Conservation (phyloP, 495 filamentous ascomycete species). For the Haplographium delicatum region DNA sequence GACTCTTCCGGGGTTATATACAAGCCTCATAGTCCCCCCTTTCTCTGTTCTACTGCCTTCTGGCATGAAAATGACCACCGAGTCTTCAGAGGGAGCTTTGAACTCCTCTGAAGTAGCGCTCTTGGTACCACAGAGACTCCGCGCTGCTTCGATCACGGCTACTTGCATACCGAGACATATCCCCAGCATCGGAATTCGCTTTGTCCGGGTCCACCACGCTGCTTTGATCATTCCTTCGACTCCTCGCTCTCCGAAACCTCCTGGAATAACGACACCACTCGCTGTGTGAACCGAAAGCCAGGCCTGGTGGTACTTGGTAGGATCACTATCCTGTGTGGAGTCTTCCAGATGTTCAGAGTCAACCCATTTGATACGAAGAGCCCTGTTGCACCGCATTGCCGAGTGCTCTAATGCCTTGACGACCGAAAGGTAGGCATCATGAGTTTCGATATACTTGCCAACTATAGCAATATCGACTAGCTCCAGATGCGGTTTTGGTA, state of each 20-base stretch:
- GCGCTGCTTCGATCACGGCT: conserved; percentile 86
- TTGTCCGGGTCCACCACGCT: conserved; percentile 75
- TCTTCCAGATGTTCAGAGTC: conserved; percentile 80
- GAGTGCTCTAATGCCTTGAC: conserved; percentile 85
- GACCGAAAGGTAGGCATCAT: conserved; percentile 78
- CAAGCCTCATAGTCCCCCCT: conserved; percentile 92
- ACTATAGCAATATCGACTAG: conserved; percentile 80
- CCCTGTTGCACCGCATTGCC: conserved; percentile 77
- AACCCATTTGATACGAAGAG: conserved; percentile 77
- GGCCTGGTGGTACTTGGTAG: conserved; percentile 78
- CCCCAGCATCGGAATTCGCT: conserved; percentile 78
- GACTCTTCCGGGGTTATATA: conserved; percentile 30
- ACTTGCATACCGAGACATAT: conserved; percentile 95
- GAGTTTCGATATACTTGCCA: conserved; percentile 80
- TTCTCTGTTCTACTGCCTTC: conserved; percentile 69
- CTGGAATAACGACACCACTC: conserved; percentile 58
- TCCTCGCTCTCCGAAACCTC: conserved; percentile 81
- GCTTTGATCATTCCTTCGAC: conserved; percentile 85
- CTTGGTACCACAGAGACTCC: conserved; percentile 58
- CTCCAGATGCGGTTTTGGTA: conserved; percentile 58
- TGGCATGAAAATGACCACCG: conserved; percentile 64
- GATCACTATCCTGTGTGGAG: conserved; percentile 46
- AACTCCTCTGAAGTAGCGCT: conserved; percentile 66
- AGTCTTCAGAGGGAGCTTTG: conserved; percentile 35
- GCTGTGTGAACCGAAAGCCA: conserved; percentile 77